Conservation (phyloP, 306 rosid species). For the Mimosa bimucronata region DNA sequence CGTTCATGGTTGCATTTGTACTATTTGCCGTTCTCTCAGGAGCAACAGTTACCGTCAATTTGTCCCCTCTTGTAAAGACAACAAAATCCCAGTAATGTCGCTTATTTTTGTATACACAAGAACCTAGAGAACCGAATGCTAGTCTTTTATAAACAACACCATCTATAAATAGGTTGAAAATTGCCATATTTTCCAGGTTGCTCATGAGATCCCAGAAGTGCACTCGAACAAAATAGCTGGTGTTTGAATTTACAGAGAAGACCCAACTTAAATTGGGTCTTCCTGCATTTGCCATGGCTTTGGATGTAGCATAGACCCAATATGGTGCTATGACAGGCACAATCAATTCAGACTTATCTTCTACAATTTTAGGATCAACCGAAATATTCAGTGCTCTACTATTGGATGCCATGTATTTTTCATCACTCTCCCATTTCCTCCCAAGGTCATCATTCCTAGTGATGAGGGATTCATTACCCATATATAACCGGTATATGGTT, state of each 20-base stretch:
- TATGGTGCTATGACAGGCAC: background rate
- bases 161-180: slow-evolving; percentile 75
- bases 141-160: background rate
- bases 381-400: background rate
- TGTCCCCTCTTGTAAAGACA: too few species aligned
- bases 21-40: slow-evolving; percentile 53
- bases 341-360: background rate
- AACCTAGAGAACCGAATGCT: slow-evolving; percentile 38
- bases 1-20: slow-evolving; percentile 77
- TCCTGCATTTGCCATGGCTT: slow-evolving; percentile 53
- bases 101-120: background rate
- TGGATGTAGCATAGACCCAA: slow-evolving; percentile 25
- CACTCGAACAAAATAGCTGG: slow-evolving; percentile 66
- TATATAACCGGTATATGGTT: slow-evolving; percentile 58
- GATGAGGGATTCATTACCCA: slow-evolving; percentile 53
- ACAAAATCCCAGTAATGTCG: slow-evolving; percentile 69
- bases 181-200: slow-evolving; percentile 54
- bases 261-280: slow-evolving; percentile 56
- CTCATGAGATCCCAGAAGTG: slow-evolving; percentile 88
- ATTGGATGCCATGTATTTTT: slow-evolving; percentile 39
- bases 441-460: background rate
- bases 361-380: background rate
- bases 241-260: slow-evolving; percentile 60
- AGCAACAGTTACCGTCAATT: too few species aligned
- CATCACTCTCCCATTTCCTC: slow-evolving; percentile 39